These are phyloP conservation scores for Dentipellis fragilis DNA, from an alignment of 768 basidiomycete genomes.

Conservation along the genomic window DNA sequence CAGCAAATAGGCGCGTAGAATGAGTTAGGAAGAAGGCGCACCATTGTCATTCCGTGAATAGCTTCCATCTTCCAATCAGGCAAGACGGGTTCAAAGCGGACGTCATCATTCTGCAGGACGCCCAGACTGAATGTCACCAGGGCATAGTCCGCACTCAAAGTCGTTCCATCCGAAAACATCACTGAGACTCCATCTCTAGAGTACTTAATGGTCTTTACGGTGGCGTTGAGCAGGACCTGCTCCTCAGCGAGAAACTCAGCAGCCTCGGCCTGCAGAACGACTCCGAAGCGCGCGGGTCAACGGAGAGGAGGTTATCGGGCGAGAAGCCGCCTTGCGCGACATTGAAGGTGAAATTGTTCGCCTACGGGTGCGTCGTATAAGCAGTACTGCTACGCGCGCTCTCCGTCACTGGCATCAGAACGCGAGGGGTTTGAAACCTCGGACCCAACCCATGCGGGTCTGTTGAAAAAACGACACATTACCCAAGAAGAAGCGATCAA, in stretches of 20 bases:
- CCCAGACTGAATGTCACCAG: slow-evolving; percentile 63
- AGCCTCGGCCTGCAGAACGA: slow-evolving; percentile 48
- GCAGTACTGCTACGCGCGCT: slow-evolving; percentile 25
- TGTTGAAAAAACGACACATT: slow-evolving; percentile 10
- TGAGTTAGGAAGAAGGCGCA: slow-evolving; percentile 7
- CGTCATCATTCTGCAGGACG: slow-evolving; percentile 38
- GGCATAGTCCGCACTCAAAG: slow-evolving; percentile 43
- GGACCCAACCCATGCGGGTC: slow-evolving; percentile 17
- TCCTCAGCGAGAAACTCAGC: slow-evolving; percentile 36
- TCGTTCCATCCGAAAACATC: slow-evolving; percentile 31
- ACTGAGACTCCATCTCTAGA: slow-evolving; percentile 36
- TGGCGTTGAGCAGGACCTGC: slow-evolving; percentile 41
- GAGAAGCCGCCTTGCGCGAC: slow-evolving; percentile 49
- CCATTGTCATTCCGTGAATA: slow-evolving; percentile 54
- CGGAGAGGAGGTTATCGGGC: slow-evolving; percentile 37
- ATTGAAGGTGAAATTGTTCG: slow-evolving; percentile 53
- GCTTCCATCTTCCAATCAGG: slow-evolving; percentile 57
- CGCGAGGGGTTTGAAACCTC: slow-evolving; percentile 22
- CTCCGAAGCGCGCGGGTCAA: slow-evolving; percentile 54
- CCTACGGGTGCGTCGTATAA: slow-evolving; percentile 25
- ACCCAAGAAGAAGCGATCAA: slow-evolving; percentile 51
- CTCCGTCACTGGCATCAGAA: slow-evolving; percentile 22
- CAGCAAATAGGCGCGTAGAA: not conserved
- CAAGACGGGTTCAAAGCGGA: slow-evolving; percentile 42
- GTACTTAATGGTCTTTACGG: slow-evolving; percentile 38